Base-by-base conservation (phyloP, 805 yeast species). In the Cyberlindnera sargentensis region DNA sequence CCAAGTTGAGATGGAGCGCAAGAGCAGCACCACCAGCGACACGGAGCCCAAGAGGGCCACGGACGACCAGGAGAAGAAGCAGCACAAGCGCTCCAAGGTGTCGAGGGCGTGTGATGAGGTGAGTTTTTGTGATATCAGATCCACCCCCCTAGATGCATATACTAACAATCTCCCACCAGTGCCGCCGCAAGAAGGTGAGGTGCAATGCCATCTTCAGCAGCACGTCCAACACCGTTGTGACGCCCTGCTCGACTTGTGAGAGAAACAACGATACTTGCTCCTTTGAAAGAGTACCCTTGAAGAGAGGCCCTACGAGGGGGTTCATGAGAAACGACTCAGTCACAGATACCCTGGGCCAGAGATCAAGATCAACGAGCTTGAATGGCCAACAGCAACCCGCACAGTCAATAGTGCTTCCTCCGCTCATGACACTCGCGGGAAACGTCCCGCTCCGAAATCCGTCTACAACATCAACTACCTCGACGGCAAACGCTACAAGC, bases 231-330 rank as follows among this genome's bases (percentile, higher is more conserved):
- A 64, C 66, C 8, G 72, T 79, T n/a, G 64, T 72, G 32, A 71
- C 70, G 46, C 60, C 70, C 2, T 84, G 95, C 59, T 64, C 80
- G 10, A 80, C 76, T 49, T 84, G 95, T 60, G 57, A 64, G 11
- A 79, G 77, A 56, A 77, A 71, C 52, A 71, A 70, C 38, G 88
- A 82, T 38, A 57, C 55, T 3, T 84, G 95, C 59, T 69, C 82
- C 2, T 84, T 83, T 57, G 80, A 81, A 24, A 67, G 91, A 40
- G 71, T 80, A 2, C 95, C 90, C 0, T 59, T 84, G 58, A 84
- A 84, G 53, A 65, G 95, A 51, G 95, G 95, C 0, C 95, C 95
- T 0, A 72, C 83, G 1, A 84, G 83, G 55, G 91, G 91, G 2
- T 81, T 76, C 50, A 67, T 70, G 36, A 49, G 47, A 39, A 43